A percentile compares a stretch with the other conserved stretches of the same genome.
phyloP scores from a whole-genome alignment of 768 basidiomycete genomes.

The Tulasnella sp. region DNA sequence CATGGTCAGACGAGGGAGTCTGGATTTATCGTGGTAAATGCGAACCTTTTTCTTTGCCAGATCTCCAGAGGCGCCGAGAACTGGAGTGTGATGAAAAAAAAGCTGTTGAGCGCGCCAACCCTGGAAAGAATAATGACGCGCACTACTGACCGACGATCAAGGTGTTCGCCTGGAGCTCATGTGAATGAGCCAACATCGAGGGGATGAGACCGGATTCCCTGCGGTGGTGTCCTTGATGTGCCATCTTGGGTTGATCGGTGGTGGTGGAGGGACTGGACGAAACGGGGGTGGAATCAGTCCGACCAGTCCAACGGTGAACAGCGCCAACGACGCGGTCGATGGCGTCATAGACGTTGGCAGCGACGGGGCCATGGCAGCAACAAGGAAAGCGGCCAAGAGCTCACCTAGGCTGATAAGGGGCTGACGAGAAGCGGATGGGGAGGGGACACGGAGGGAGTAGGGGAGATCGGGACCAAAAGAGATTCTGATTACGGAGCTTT shows the following conservation, averaged over 20 bases:
- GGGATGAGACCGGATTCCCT: conserved; percentile 74
- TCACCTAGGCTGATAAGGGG: not conserved
- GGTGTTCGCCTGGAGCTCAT: conserved; percentile 80
- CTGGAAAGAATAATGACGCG: conserved; percentile 16
- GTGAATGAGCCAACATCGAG: conserved; percentile 72
- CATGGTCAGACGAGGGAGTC: conserved; percentile 23
- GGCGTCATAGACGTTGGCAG: not conserved
- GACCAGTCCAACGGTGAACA: conserved; percentile 1
- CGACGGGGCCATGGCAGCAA: not conserved
- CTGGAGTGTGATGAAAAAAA: conserved; percentile 40
- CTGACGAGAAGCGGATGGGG: not conserved
- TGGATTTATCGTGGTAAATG: conserved; percentile 6
- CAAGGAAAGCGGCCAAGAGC: not conserved
- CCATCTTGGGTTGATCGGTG: conserved; percentile 28
- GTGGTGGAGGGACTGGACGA: conserved; percentile 30
- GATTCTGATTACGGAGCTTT: not conserved
- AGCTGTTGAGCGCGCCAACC: conserved; percentile 26
- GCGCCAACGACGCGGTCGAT: conserved; percentile 6
- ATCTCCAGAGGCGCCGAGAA: conserved; percentile 94
- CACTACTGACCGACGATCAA: conserved; percentile 70
- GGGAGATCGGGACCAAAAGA: not conserved
- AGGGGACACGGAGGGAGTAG: not conserved
- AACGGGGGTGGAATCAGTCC: not conserved
- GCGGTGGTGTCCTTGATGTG: conserved; percentile 31
- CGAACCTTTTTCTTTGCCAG: conserved; percentile 95